Conservation (phyloP, 352 stramenopile species). For the Elongisporangium prolatum region DNA sequence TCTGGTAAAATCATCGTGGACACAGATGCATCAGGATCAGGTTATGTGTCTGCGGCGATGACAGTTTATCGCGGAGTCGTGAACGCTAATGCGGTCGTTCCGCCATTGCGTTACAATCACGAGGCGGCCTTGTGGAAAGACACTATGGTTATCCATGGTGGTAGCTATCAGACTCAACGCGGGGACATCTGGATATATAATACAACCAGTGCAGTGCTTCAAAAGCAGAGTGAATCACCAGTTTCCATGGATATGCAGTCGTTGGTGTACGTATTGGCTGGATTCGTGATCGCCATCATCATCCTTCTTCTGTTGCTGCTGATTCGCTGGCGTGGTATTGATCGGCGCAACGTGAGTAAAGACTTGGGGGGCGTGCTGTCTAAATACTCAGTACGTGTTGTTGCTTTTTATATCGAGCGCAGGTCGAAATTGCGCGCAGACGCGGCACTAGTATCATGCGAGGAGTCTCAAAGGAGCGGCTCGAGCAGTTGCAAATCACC, state of each 20-base stretch:
- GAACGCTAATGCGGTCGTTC: conserved; percentile 5
- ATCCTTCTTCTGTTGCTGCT: conserved; percentile 55
- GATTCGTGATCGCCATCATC: conserved; percentile 62
- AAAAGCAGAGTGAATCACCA: conserved; percentile 12
- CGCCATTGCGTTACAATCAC: conserved; percentile 67
- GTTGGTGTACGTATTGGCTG: conserved; percentile 67
- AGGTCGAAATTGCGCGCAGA: conserved; percentile 49
- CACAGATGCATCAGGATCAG: neutral
- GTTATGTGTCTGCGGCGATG: conserved; percentile 3
- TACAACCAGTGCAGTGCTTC: conserved; percentile 30
- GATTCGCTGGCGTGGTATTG: conserved; percentile 54
- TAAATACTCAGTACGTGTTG: neutral
- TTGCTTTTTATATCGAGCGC: neutral
- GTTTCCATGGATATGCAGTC: conserved; percentile 53
- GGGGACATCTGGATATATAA: conserved; percentile 74
- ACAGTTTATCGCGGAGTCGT: neutral
- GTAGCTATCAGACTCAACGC: conserved; percentile 65
- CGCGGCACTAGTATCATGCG: conserved; percentile 34
- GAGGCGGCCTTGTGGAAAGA: conserved; percentile 39
- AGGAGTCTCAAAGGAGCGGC: conserved; percentile 53
- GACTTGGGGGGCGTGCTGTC: too few species aligned
- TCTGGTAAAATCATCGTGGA: conserved; percentile 27
- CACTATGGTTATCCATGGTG: conserved; percentile 63
- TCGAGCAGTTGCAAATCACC: conserved; percentile 53
- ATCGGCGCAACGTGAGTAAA: conserved; percentile 45